phyloP scores from a whole-genome alignment of 495 filamentous ascomycete genomes.

The Zalerion maritima region DNA sequence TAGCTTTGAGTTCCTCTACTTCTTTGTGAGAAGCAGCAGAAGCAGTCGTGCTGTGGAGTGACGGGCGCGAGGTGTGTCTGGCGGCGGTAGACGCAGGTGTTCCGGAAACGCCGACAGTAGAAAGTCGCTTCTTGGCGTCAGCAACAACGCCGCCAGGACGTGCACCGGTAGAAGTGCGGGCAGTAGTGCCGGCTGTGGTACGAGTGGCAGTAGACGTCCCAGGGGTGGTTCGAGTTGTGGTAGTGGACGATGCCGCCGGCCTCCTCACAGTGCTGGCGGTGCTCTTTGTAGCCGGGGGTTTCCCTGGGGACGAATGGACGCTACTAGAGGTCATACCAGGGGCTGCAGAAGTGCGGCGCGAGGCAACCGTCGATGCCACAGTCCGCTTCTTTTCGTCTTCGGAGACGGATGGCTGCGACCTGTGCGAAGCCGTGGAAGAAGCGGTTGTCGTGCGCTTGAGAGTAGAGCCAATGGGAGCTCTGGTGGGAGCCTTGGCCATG shows the following conservation, averaged over 20 bases:
- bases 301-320: constrained; percentile 24
- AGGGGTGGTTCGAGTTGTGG: constrained; percentile 15
- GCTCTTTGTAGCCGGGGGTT: constrained; percentile 17
- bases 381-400: constrained; percentile 32
- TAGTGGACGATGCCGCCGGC: constrained; percentile 10
- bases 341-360: constrained; percentile 25
- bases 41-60: constrained; percentile 17
- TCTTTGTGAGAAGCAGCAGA: constrained; percentile 28
- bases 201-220: constrained; percentile 15
- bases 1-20: constrained; percentile 35
- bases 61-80: constrained; percentile 24
- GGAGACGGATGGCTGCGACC: constrained; percentile 27
- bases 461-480: constrained; percentile 16
- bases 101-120: constrained; percentile 18
- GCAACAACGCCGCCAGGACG: constrained; percentile 18
- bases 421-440: constrained; percentile 16
- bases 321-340: constrained; percentile 15
- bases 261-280: constrained; percentile 24
- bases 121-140: constrained; percentile 37
- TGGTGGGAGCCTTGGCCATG: constrained; percentile 24
- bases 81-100: constrained; percentile 7
- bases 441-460: constrained; percentile 17
- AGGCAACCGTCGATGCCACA: constrained; percentile 13
- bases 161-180: constrained; percentile 17
- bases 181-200: constrained; percentile 13